Evolutionary conservation across 345 rosid species (phyloP).

Genomic region (Eucalyptus rudis): DNA sequence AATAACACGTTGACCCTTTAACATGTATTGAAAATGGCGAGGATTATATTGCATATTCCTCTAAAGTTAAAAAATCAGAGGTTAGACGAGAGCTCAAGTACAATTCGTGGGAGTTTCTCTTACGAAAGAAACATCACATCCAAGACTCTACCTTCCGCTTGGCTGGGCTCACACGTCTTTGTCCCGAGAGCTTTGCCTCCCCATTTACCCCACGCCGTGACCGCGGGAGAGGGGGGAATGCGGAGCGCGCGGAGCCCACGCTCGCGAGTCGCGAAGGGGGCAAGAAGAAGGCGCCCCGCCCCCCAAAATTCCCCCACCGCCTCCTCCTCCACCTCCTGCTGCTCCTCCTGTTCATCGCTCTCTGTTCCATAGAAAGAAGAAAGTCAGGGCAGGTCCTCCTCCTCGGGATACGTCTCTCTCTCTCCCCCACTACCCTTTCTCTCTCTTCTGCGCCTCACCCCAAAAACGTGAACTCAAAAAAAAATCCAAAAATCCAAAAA

Average conservation of each 20-base stretch:
- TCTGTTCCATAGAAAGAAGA: neutral
- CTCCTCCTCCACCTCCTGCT: neutral
- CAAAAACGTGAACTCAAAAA: neutral
- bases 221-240: neutral
- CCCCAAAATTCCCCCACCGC: neutral
- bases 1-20: too few relatives aligned
- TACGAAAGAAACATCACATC: neutral
- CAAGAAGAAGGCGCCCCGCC: too few relatives aligned
- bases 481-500: neutral
- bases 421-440: neutral
- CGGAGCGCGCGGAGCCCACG: neutral
- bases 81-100: too few relatives aligned
- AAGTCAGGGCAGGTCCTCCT: neutral
- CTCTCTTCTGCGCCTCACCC: neutral
- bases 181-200: neutral
- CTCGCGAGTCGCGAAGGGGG: neutral
- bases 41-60: too few relatives aligned
- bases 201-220: neutral
- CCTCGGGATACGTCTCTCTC: neutral
- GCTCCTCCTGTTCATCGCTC: neutral
- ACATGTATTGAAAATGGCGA: too few relatives aligned
- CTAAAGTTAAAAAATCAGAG: too few relatives aligned
- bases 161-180: neutral
- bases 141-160: neutral
- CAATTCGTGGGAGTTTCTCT: neutral